Base-by-base conservation (phyloP, 352 stramenopile genomes). In the Globisporangium recalcitrans region DNA sequence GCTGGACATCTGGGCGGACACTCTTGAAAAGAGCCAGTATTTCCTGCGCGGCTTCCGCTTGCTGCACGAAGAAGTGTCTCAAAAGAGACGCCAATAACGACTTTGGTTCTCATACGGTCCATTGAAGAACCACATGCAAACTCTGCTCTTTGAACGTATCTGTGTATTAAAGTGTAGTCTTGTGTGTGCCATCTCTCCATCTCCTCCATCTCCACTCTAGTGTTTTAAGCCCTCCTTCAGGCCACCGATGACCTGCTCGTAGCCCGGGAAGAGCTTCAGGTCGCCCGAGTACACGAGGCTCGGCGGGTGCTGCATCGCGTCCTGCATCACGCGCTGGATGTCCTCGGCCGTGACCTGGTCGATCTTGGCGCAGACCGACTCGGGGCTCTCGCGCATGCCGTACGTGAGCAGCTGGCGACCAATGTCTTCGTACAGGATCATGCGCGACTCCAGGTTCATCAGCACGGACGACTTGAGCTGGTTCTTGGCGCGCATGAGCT, bases 391-490 rank as follows among this genome's bases (percentile, higher is more conserved):
- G 46, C 94, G 82, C 52, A 90, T 74, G 22, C 95, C 96, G 74
- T 99, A 99, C 13, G 97, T 99, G 27, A 99, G 83, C 36, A 99
- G 79, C 55, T 99, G 98, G 27, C 97, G 86, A 3, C 93, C 97
- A 71, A 99, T 98, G 80, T 99, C 98, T 82, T 99, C 98, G 75
- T 98, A 99, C 63, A 99, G 71, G 53, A 99, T 95, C 72, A 99
- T 87, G 29, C 97, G 82, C 26, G 88, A 98, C 82, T 99, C 98
- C 51, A 99, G 86, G 69, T 99, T 98, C 77, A 98, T 99, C 51
- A 99, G 82, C 47, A 99, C 91, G 58, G 97, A 98, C 67, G 91
- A 98, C 77, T 99, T 99, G 58, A 99, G 90, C 91, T 99, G 98
- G 79, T 99, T 99, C 75, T 98, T 97, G 46, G 98, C 97, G 38